A percentile compares a stretch with the other conserved stretches of the same genome.
Evolutionary conservation across 2,329 filamentous ascomycete species (phyloP).

Genomic region (Claviceps humidiphila): DNA sequence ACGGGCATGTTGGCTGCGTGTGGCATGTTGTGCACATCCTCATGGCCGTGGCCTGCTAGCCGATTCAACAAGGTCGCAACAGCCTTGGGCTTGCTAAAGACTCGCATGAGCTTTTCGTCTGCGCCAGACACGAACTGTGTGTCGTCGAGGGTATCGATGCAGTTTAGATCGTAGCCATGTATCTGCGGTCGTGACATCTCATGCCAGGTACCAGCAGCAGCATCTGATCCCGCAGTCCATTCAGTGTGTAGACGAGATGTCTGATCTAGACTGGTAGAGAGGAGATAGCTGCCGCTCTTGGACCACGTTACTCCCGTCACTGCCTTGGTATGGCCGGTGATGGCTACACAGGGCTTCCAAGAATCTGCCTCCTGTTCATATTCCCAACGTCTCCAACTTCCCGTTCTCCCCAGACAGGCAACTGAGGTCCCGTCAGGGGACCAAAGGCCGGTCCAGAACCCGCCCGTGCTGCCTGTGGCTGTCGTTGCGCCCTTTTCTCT

Average conservation of each 20-base stretch:
- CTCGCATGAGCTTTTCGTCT: constrained; percentile 93
- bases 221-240: constrained; percentile 46
- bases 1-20: constrained; percentile 93
- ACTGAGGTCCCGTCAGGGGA: constrained; percentile 62
- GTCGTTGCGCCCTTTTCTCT: constrained; percentile 91
- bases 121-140: constrained; percentile 84
- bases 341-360: constrained; percentile 66
- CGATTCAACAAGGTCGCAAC: constrained; percentile 61
- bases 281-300: constrained; percentile 64
- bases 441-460: constrained; percentile 95
- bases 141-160: constrained; percentile 61
- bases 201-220: constrained; percentile 56
- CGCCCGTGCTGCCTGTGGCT: constrained; percentile 87
- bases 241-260: constrained; percentile 77
- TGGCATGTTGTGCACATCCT: constrained; percentile 41
- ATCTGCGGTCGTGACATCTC: constrained; percentile 94
- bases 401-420: constrained; percentile 75
- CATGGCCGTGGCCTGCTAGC: constrained; percentile 46
- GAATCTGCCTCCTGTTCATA: constrained; percentile 45
- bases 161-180: constrained; percentile 96
- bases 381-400: constrained; percentile 83
- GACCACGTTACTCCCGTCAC: constrained; percentile 80
- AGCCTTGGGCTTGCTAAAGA: constrained; percentile 79
- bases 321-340: constrained; percentile 72
- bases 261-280: constrained; percentile 85